Base-by-base conservation (phyloP, 164 flowering plant species). In the Stephania yunnanensis region DNA sequence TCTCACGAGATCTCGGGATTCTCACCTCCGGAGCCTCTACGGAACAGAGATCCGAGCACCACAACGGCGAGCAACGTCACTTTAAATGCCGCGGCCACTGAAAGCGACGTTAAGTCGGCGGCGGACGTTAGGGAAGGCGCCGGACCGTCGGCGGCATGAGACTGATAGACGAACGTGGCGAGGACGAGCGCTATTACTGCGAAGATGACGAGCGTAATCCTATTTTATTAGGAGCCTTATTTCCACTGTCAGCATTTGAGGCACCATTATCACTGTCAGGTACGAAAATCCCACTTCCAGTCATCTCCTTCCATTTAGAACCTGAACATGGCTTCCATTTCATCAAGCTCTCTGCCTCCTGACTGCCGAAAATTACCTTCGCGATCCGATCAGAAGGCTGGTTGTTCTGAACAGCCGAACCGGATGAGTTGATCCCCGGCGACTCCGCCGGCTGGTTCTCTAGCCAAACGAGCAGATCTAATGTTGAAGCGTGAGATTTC, bases 391-490 rank as follows among this genome's bases (percentile, higher is more conserved):
- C n/a, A n/a, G n/a, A n/a, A n/a, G n/a, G n/a, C 92, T 90, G 91
- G 71, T 87, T 89, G 19, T 88, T 75, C 42, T 94, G 91, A 31
- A 73, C 65, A 45, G 89, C 73, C 70, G 65, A 61, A 5, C 25
- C 65, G 6, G 65, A 61, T 5, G 25, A 19, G 22, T 61, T 61
- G 15, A 66, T 10, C 22, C 87, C 78, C 7, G 88, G 81, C 7
- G 88, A 78, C 68, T 81, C 88, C 7, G 83, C 61, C 3, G 83
- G 77, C 1, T 96, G 91, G 75, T 75, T 83, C 75, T 91, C 99
- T 17, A 94, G 81, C 98, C 98, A 95, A 4, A 86, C 82, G 77
- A 95, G 92, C 78, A 95, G 95, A 92, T 92, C 98, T 81, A 97
- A 91, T 1, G 98, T 95, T 46, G 94, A 88, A 5, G 97, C 86